These are phyloP conservation scores for Flaveria brownii DNA, from an alignment of 129 eudicot species.

Conservation along the genomic window DNA sequence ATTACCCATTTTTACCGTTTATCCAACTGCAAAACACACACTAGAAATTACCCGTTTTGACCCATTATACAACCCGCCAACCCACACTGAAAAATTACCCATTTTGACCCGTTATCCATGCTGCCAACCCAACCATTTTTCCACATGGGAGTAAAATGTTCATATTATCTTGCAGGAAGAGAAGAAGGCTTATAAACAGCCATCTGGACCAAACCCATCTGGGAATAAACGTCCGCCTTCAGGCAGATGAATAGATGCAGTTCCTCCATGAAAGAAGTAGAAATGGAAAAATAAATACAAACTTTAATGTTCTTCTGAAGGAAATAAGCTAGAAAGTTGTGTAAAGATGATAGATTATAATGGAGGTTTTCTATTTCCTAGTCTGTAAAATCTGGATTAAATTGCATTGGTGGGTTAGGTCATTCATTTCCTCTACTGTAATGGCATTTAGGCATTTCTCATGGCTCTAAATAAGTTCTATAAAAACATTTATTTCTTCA, in stretches of 20 bases:
- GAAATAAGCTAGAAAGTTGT: conserved; percentile 32
- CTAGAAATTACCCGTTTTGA: neutral
- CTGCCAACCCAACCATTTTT: neutral
- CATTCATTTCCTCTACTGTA: conserved; percentile 26
- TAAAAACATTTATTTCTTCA: neutral
- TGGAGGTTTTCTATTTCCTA: conserved; percentile 24
- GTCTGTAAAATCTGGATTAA: conserved; percentile 19
- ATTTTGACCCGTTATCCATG: neutral
- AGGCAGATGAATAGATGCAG: conserved; percentile 32
- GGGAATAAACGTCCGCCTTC: conserved; percentile 65
- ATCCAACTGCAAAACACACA: neutral
- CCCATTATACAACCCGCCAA: neutral
- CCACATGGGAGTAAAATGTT: neutral
- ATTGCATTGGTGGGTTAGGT: conserved; percentile 19
- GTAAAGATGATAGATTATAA: conserved; percentile 10
- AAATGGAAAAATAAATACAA: conserved; percentile 14
- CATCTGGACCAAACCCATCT: conserved; percentile 68
- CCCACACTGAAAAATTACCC: neutral
- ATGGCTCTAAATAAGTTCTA: conserved; percentile 17
- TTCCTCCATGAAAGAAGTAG: conserved; percentile 20
- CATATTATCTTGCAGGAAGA: conserved; percentile 35
- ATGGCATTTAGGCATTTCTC: conserved; percentile 26
- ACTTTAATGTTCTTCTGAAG: conserved; percentile 20
- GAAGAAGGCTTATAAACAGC: conserved; percentile 44
- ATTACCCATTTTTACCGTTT: neutral